A percentile compares a stretch with the other conserved stretches of the same genome.
Conservation (phyloP, 2,329 filamentous ascomycete genomes). For the Plenodomus biglobosus region DNA sequence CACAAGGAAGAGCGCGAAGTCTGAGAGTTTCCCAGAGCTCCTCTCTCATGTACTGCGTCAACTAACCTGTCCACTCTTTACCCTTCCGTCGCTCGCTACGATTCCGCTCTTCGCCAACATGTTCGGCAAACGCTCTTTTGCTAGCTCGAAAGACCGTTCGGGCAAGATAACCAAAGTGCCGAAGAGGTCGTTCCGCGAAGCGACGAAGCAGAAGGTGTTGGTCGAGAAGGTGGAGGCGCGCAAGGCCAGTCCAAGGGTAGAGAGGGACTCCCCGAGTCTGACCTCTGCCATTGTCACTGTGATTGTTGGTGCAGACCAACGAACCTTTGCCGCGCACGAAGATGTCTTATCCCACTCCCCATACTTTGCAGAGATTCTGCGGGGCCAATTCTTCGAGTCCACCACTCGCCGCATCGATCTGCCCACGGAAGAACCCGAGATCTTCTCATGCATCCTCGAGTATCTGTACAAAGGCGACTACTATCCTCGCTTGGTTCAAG, state of each 20-base stretch:
- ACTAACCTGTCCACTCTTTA: constrained; percentile 52
- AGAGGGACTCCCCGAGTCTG: constrained; percentile 53
- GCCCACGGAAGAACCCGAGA: constrained; percentile 80
- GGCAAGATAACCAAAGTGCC: constrained; percentile 80
- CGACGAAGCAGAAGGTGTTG: constrained; percentile 70
- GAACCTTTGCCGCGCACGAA: constrained; percentile 93
- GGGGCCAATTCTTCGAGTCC: constrained; percentile 70
- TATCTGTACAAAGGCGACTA: constrained; percentile 98
- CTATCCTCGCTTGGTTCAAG: constrained; percentile 83
- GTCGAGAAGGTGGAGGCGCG: constrained; percentile 68
- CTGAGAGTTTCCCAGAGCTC: constrained; percentile 58
- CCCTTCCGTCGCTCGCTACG: constrained; percentile 43
- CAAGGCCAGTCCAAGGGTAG: constrained; percentile 61
- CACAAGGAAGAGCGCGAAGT: constrained; percentile 37
- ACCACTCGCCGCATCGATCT: constrained; percentile 74
- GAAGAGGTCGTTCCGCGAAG: constrained; percentile 76
- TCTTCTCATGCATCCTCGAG: constrained; percentile 91
- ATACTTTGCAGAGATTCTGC: constrained; percentile 75
- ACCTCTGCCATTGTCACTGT: constrained; percentile 81
- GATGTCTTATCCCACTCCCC: constrained; percentile 84
- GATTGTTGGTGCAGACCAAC: constrained; percentile 78
- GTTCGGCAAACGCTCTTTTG: constrained; percentile 86
- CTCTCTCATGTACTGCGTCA: constrained; percentile 57
- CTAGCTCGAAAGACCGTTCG: constrained; percentile 74
- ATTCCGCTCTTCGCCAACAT: constrained; percentile 60